Percentiles rank a stretch among this genome's conserved stretches.
Conservation (phyloP, 1,284 basidiomycete species). For the Meira nashicola region DNA sequence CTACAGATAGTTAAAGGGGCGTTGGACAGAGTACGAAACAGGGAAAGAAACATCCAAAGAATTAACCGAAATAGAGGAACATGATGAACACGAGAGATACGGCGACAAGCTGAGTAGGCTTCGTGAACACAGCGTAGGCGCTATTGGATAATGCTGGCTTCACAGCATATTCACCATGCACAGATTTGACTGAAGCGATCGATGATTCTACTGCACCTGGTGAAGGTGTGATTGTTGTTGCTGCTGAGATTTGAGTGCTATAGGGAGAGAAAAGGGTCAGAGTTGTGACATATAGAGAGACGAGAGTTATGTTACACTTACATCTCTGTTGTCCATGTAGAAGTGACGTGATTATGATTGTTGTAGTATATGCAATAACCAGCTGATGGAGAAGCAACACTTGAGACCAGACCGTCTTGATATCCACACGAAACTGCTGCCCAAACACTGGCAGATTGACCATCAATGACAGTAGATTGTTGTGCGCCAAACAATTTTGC, state of each 20-base stretch:
- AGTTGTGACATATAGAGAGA: background rate
- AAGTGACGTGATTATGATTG: background rate
- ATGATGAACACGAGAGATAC: too few species aligned
- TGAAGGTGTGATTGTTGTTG: background rate
- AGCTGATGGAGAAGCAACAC: background rate
- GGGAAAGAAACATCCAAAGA: too few species aligned
- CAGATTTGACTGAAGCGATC: too few species aligned
- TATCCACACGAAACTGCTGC: constrained; percentile 6
- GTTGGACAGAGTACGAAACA: too few species aligned
- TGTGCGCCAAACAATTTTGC: constrained; percentile 1
- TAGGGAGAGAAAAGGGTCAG: background rate
- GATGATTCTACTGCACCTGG: background rate
- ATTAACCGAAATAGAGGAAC: too few species aligned
- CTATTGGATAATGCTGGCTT: too few species aligned
- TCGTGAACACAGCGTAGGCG: too few species aligned
- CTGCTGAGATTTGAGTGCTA: constrained; percentile 3
- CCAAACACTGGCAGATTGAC: background rate
- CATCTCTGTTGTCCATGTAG: constrained; percentile 1
- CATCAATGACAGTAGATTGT: background rate
- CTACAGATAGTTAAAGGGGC: too few species aligned
- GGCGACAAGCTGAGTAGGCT: too few species aligned
- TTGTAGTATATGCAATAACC: background rate
- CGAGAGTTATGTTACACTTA: background rate
- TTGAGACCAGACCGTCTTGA: constrained; percentile 1
- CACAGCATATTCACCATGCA: too few species aligned